Evolutionary conservation across 441 rosid species (phyloP), one percentile per base, ranked within the genome.

Genomic region (Populus tomentosa): DNA sequence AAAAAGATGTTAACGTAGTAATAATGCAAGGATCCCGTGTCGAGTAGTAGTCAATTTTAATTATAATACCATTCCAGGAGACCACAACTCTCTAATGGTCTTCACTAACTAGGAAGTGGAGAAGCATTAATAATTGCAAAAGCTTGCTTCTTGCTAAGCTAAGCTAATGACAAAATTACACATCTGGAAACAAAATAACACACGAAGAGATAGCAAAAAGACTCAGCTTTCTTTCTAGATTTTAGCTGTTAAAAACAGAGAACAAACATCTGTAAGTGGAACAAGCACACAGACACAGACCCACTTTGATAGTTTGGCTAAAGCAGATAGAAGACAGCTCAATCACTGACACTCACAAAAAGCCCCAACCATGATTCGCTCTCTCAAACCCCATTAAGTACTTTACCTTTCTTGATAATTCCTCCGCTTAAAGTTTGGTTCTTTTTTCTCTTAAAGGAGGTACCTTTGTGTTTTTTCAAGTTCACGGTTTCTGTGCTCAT

Each of bases 281-380:
- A 46, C 56, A 46, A 14, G 56, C 56, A 46, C 56, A 46, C 56
- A 46, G 56, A 46, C 56, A 46, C 56, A 46, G 56, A 46, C 56
- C 56, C 56, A 5, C 56, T 46, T 46, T 46, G 56, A 46, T 46
- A 46, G 56, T 46, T 5, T 46, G 56, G 56, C 20, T 14, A 46
- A 46, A 46, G 56, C 56, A 14, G 20, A 14, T 46, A 46, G 56
- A 46, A 61, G 64, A 24, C 80, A 72, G 72, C 75, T 72, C 80
- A 67, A 73, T 67, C 76, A 28, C 59, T 33, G n/a, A 11, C 21
- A 32, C 10, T 33, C 70, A 67, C 20, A 10, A 32, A 38, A 72
- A 68, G 50, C 28, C 74, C 21, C 40, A 35, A 7, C 46, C 40
- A 30, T 59, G 40, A 67, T 61, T 69, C 20, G 33, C 40, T 10